phyloP scores from a whole-genome alignment of 768 basidiomycete genomes.

The Tricholoma terreum region DNA sequence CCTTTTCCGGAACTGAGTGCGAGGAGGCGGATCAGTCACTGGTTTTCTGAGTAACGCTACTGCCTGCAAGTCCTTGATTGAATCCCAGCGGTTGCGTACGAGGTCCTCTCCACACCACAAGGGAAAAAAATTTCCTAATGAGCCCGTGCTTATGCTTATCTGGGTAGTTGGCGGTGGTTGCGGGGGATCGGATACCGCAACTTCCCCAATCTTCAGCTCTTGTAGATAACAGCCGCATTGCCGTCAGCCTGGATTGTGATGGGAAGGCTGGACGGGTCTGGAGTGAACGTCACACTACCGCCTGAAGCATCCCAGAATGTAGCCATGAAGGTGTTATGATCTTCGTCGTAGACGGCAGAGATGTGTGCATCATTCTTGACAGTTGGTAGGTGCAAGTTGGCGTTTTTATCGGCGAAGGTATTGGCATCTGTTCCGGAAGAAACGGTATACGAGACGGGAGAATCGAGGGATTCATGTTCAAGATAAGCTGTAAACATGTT shows the following conservation, averaged over 20 bases:
- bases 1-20: neutral
- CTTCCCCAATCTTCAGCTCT: conserved; percentile 34
- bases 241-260: conserved; percentile 37
- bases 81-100: conserved; percentile 32
- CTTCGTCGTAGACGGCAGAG: conserved; percentile 40
- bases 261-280: conserved; percentile 16
- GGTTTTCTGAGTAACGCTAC: conserved; percentile 33
- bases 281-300: conserved; percentile 34
- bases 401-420: conserved; percentile 25
- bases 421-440: conserved; percentile 37
- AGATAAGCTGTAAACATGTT: conserved; percentile 48
- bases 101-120: too few species aligned
- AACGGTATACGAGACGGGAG: conserved; percentile 36
- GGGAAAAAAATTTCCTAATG: conserved; percentile 14
- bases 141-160: conserved; percentile 34
- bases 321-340: conserved; percentile 32
- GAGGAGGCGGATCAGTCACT: conserved; percentile 34
- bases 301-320: conserved; percentile 44
- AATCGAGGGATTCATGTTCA: conserved; percentile 20
- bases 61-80: conserved; percentile 44
- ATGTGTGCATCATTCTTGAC: conserved; percentile 31
- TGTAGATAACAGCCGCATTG: conserved; percentile 45
- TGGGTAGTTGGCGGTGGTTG: conserved; percentile 42
- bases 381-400: conserved; percentile 23
- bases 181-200: conserved; percentile 67